These are phyloP conservation scores for Flaveria ramosissima DNA, from an alignment of 129 eudicot genomes.

Conservation along the genomic window DNA sequence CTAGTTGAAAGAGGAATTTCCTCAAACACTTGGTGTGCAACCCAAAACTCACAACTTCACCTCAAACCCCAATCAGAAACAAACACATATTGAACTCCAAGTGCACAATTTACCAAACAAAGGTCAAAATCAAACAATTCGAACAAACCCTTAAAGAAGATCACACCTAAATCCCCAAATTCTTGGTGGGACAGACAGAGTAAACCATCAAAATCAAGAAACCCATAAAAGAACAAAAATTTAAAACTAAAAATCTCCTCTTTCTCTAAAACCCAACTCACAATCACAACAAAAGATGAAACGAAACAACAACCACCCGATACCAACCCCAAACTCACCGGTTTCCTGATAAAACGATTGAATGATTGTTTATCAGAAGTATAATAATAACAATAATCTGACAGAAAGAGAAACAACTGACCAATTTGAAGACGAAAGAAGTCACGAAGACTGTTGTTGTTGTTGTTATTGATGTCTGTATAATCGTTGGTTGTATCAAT, in stretches of 20 bases:
- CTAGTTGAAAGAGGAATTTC: not conserved
- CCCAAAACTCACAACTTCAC: constrained; percentile 11
- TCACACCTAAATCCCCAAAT: constrained; percentile 20
- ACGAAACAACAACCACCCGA: not conserved
- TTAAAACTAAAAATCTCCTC: not conserved
- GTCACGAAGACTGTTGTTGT: constrained; percentile 7
- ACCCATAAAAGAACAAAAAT: not conserved
- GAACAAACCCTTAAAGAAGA: constrained; percentile 15
- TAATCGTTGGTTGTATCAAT: constrained; percentile 32
- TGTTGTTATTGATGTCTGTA: not conserved
- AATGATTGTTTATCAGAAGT: constrained; percentile 16
- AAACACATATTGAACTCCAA: not conserved
- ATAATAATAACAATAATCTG: constrained; percentile 8
- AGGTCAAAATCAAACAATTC: constrained; percentile 13
- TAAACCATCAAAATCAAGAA: constrained; percentile 15
- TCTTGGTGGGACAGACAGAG: constrained; percentile 1
- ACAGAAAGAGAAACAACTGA: constrained; percentile 42
- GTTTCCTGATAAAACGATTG: constrained; percentile 5
- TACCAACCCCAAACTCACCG: not conserved
- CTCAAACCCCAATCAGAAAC: not conserved
- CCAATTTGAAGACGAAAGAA: constrained; percentile 30
- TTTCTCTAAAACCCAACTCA: constrained; percentile 16
- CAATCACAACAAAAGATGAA: constrained; percentile 8
- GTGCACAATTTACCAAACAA: constrained; percentile 1
- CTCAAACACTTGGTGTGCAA: constrained; percentile 27